Percentiles rank a stretch among this genome's conserved stretches.
phyloP scores from a whole-genome alignment of 176 grass and related monocot species.

The Triticum timopheevii region DNA sequence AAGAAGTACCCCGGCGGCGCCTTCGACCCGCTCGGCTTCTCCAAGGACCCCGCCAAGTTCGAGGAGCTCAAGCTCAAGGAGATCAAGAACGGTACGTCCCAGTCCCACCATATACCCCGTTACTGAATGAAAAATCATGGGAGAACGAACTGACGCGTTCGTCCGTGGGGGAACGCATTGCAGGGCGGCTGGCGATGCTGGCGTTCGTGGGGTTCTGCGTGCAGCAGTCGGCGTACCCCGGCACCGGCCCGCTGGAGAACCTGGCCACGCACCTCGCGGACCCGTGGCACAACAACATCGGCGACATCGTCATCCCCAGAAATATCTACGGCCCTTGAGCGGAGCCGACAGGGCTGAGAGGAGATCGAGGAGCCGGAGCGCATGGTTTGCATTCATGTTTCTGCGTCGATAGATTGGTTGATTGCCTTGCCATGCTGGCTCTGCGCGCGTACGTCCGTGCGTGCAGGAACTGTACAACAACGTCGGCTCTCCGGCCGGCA shows the following conservation, averaged over 20 bases:
- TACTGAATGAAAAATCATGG: not conserved
- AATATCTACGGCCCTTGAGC: constrained; percentile 52
- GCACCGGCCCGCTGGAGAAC: constrained; percentile 95
- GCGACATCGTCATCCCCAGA: constrained; percentile 88
- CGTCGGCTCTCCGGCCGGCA: not conserved
- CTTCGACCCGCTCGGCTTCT: constrained; percentile 98
- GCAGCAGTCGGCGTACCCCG: constrained; percentile 92
- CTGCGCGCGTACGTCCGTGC: not conserved
- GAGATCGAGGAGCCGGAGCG: not conserved
- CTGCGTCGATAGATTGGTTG: not conserved
- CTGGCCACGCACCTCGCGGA: constrained; percentile 80
- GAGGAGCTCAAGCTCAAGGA: constrained; percentile 98
- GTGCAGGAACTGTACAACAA: constrained; percentile 31
- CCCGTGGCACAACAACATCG: constrained; percentile 99
- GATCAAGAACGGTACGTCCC: constrained; percentile 84
- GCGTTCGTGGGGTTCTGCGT: constrained; percentile 97
- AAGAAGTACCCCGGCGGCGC: constrained; percentile 99
- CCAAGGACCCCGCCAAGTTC: constrained; percentile 95
- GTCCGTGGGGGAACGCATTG: not conserved
- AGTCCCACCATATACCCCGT: too few relatives aligned
- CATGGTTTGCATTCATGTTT: not conserved
- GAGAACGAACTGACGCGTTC: not conserved
- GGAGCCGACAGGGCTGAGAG: not conserved
- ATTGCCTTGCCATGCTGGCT: not conserved
- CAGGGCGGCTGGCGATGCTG: constrained; percentile 84